Conservation (phyloP, 2,329 filamentous ascomycete genomes). For the Ilyonectria mors-panacis region DNA sequence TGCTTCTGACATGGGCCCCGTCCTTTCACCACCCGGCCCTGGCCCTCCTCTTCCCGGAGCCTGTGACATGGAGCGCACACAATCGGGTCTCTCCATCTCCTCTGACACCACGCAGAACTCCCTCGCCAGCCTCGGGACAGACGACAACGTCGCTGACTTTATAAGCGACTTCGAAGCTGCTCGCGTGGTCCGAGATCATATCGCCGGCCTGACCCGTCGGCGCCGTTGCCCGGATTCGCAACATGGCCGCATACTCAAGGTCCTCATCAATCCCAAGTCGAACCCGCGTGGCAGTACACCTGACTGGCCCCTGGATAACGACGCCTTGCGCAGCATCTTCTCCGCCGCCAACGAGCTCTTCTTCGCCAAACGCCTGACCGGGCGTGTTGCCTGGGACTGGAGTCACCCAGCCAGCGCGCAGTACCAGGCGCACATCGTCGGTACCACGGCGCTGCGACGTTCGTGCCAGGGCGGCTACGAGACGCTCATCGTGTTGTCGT, state of each 20-base stretch:
- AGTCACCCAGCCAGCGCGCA: constrained; percentile 64
- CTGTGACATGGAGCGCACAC: constrained; percentile 63
- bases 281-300: constrained; percentile 48
- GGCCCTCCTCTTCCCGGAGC: constrained; percentile 31
- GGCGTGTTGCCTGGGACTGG: constrained; percentile 76
- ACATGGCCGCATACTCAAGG: constrained; percentile 70
- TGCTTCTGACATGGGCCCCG: constrained; percentile 35
- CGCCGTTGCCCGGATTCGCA: constrained; percentile 63
- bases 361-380: constrained; percentile 69
- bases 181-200: constrained; percentile 63
- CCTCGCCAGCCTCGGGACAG: constrained; percentile 41
- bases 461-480: constrained; percentile 68
- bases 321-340: constrained; percentile 71
- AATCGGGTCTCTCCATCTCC: constrained; percentile 64
- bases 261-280: constrained; percentile 68
- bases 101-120: constrained; percentile 56
- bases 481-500: constrained; percentile 74
- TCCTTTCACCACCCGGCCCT: constrained; percentile 33
- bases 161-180: constrained; percentile 65
- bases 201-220: constrained; percentile 59
- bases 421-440: constrained; percentile 71
- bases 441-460: constrained; percentile 72
- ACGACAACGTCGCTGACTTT: constrained; percentile 52
- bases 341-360: constrained; percentile 74
- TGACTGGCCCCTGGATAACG: constrained; percentile 70